Evolutionary conservation across 345 rosid species (phyloP), one percentile per base, ranked within the genome.

Genomic region (Euphorbia pulcherrima): DNA sequence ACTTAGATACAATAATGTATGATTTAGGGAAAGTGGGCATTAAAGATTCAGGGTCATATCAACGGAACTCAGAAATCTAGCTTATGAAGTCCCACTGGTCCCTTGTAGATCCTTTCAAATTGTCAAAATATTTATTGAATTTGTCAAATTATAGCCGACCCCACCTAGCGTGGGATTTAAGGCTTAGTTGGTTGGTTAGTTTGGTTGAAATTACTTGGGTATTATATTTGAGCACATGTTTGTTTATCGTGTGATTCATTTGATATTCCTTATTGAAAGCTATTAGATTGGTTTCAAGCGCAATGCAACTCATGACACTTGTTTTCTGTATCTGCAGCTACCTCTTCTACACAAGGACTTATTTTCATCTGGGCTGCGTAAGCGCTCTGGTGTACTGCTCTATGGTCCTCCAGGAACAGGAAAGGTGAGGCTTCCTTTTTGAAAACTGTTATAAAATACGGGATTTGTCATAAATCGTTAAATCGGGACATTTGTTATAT

Each of bases 391-490:
- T 77, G 96, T 88, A 66, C 96, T 94, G 81, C 85, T 94, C 39
- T 89, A 94, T 77, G 99, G 99, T 60, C 99, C 99, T 81, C 99
- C 97, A 48, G 98, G 97, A 80, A 90, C 97, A 10, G 98, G 98
- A 66, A 90, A 93, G 79, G 99, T 93, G 74, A 62, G 86, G 85
- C 66, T 55, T 17, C 37, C 60, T 51, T 59, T 8, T 71, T 23
- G 29, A 21, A 58, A 70, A 58, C 59, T 67, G 24, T 41, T 28
- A 13, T 54, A 52, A 57, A 5, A 21, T 58, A 62, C 78, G 65
- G 61, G 64, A 24, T 65, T 28, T 46, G 28, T 21, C 51, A 9
- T 40, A 16, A 69, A 27, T 48, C 12, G 2, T 28, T 71, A 50
- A 39, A 17, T 27, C n/a, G 21, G 68, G 62, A 44, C 61, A 23